Conservation (phyloP, 352 stramenopile species). For the Thalassiosira mediterranea region DNA sequence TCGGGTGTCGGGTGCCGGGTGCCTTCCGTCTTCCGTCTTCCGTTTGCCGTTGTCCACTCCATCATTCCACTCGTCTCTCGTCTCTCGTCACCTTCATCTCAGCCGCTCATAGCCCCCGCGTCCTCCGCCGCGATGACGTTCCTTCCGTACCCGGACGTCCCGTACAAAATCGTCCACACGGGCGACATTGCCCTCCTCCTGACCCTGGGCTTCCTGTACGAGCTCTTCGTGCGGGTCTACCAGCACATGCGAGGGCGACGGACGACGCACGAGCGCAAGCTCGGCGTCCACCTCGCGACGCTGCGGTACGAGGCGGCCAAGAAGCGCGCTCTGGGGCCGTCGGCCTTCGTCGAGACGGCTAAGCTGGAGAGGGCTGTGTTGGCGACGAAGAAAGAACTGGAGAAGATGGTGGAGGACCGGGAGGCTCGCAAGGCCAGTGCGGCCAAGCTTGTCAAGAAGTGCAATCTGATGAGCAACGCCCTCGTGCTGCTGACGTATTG, state of each 20-base stretch:
- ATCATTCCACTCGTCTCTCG: no score
- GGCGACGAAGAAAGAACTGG: conserved; percentile 64
- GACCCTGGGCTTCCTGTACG: conserved; percentile 51
- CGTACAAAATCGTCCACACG: conserved; percentile 56
- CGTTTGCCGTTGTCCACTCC: no score
- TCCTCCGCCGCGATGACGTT: no score
- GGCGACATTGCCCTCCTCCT: conserved; percentile 70
- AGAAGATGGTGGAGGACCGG: conserved; percentile 40
- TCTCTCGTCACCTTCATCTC: no score
- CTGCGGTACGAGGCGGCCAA: conserved; percentile 57
- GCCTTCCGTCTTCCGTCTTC: no score
- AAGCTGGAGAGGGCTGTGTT: conserved; percentile 77
- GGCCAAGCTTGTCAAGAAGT: conserved; percentile 52
- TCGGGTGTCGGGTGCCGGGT: no score
- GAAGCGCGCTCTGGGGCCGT: conserved; percentile 59
- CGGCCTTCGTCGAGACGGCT: conserved; percentile 76
- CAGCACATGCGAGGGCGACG: conserved; percentile 48
- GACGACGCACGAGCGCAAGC: conserved; percentile 45
- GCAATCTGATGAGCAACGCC: conserved; percentile 41
- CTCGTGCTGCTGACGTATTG: conserved; percentile 71
- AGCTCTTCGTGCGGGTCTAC: conserved; percentile 49
- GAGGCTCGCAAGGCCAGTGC: conserved; percentile 28
- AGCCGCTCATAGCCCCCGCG: no score
- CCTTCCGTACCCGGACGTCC: conserved; percentile 68
- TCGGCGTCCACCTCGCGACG: conserved; percentile 49